Conservation (phyloP, 768 basidiomycete genomes). For the Tubosaeta sp. region DNA sequence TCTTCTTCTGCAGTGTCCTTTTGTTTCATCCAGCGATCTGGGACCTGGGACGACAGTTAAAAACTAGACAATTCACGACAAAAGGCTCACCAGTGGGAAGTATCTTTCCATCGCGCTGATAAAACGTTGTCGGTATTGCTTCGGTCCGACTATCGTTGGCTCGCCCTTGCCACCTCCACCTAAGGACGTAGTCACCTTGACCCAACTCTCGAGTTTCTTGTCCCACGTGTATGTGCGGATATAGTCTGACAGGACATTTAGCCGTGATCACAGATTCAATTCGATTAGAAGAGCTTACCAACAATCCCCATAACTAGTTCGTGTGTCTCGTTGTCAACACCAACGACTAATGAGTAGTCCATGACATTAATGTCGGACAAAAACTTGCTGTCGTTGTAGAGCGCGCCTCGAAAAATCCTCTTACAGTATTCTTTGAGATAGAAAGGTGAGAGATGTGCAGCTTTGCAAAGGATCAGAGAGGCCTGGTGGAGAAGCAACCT, state of each 20-base stretch:
- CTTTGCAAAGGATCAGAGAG: constrained; percentile 36
- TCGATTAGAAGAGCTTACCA: constrained; percentile 47
- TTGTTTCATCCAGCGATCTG: constrained; percentile 90
- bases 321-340: constrained; percentile 83
- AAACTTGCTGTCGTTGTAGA: constrained; percentile 96
- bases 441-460: constrained; percentile 81
- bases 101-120: constrained; percentile 87
- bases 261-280: constrained; percentile 5
- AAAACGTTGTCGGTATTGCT: constrained; percentile 87
- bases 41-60: constrained; percentile 47
- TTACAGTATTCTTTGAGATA: constrained; percentile 97
- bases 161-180: constrained; percentile 81
- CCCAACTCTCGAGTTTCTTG: constrained; percentile 97
- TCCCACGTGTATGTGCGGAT: constrained; percentile 98
- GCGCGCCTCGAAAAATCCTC: constrained; percentile 81
- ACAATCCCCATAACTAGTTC: constrained; percentile 97
- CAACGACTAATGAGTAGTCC: constrained; percentile 96
- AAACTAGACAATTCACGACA: neutral
- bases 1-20: constrained; percentile 77
- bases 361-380: constrained; percentile 91
- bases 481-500: neutral
- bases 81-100: constrained; percentile 66
- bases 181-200: constrained; percentile 90
- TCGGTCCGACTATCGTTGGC: constrained; percentile 95
- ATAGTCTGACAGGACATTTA: constrained; percentile 56